Evolutionary conservation across 2,329 filamentous ascomycete genomes (phyloP), one percentile per base, ranked within the genome.

Genomic region (Dothideomycetidae sp.): DNA sequence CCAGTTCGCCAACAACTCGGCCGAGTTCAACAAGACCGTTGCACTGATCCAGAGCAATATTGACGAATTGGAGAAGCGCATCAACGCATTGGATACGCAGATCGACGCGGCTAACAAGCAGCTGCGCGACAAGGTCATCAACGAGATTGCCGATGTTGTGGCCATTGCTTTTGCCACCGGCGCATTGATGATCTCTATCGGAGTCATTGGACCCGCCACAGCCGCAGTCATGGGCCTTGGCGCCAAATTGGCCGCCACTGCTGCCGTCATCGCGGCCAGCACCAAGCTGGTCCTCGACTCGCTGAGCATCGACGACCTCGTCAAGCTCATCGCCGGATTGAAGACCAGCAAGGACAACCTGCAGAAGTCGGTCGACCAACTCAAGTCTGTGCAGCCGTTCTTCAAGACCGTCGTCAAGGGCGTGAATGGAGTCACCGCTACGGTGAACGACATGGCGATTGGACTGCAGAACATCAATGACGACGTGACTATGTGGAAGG

Each of bases 101-200:
- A 31, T n/a, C 13, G 13, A 31, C 10, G 13, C 10, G 10, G 29
- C 29, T 10, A 31, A 31, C 10, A 31, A 14, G 10, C 10, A 31
- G 29, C 29, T 31, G 12, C 29, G 29, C 29, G 13, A 31, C 29
- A 14, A 31, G 29, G 17, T 31, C 13, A 31, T 31, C 29, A 11
- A 11, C 10, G 29, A 31, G 29, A 15, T 31, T 3, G 29, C 29
- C 10, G 29, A 31, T 15, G 13, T 31, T 3, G 29, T 31, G 10
- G 13, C 13, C 10, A 12, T 31, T 10, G 29, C 10, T 10, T 31
- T 31, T 12, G 29, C 29, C 10, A 31, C 29, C 10, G 29, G 29
- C 10, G 29, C 10, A 31, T 10, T 31, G 10, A 10, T 31, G 9
- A 31, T 31, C 29, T 31, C 10, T 10, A 14, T 31, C 3, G 29